Percentiles rank a stretch among this genome's conserved stretches.
Conservation (phyloP, 78 protist genomes). For the Isochrysis galbana region DNA sequence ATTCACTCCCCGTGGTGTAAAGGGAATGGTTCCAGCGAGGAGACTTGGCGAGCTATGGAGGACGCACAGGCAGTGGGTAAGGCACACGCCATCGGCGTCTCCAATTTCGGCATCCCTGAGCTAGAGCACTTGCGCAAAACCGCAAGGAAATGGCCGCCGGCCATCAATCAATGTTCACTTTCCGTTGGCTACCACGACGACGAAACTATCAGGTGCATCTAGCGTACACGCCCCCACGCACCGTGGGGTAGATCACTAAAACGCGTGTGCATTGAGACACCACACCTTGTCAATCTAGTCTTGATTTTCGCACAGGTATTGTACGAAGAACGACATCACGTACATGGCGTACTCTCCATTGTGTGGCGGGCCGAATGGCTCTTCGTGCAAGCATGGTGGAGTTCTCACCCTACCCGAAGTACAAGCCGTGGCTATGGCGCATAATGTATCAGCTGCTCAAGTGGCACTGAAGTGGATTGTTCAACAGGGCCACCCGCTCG, state of each 20-base stretch:
- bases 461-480: slow-evolving; percentile 5
- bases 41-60: neutral
- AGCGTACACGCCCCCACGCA: too few relatives aligned
- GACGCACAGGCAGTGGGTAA: neutral
- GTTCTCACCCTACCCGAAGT: neutral
- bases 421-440: neutral
- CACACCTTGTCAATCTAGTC: too few relatives aligned
- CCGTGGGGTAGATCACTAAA: too few relatives aligned
- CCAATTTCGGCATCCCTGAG: neutral
- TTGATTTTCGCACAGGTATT: too few relatives aligned
- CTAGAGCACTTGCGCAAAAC: neutral
- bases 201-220: neutral
- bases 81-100: slow-evolving; percentile 1
- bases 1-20: neutral
- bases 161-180: neutral
- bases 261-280: too few relatives aligned
- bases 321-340: neutral
- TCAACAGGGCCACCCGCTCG: neutral
- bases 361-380: neutral
- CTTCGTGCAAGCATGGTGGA: neutral
- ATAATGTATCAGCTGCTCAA: neutral
- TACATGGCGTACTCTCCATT: neutral
- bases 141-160: neutral
- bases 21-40: neutral
- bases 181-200: slow-evolving; percentile 17